These are phyloP conservation scores for Plasmodium vivax DNA, from an alignment of 169 alveolate genomes.

Conservation along the genomic window DNA sequence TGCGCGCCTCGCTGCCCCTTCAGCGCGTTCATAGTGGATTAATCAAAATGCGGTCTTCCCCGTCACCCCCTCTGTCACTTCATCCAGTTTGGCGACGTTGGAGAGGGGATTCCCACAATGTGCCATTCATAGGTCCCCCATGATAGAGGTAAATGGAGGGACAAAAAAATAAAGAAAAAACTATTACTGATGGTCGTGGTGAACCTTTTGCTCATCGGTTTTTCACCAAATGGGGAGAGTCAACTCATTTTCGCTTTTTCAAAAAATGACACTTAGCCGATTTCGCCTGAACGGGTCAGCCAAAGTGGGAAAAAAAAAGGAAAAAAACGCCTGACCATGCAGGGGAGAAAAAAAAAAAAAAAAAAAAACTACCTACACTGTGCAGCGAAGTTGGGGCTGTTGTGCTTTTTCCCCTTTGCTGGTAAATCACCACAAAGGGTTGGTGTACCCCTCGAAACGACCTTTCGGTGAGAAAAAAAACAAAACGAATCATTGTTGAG, in stretches of 20 bases:
- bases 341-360: background rate
- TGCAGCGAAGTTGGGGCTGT: background rate
- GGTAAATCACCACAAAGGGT: background rate
- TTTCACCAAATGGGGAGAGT: background rate
- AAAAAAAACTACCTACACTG: background rate
- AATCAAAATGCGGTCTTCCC: background rate
- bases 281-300: constrained; percentile 6
- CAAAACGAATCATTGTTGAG: background rate
- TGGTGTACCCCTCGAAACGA: background rate
- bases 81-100: background rate
- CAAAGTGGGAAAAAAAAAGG: background rate
- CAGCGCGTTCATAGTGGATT: background rate
- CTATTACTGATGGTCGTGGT: background rate
- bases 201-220: background rate
- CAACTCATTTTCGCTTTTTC: background rate
- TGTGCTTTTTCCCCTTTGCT: background rate
- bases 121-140: background rate
- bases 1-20: background rate
- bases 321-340: background rate
- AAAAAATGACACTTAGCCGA: background rate
- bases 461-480: background rate
- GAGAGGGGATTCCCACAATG: background rate
- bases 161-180: background rate
- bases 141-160: background rate
- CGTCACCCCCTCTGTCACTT: background rate